Conservation (phyloP, 495 filamentous ascomycete species). For the Penicillium coprophilum region DNA sequence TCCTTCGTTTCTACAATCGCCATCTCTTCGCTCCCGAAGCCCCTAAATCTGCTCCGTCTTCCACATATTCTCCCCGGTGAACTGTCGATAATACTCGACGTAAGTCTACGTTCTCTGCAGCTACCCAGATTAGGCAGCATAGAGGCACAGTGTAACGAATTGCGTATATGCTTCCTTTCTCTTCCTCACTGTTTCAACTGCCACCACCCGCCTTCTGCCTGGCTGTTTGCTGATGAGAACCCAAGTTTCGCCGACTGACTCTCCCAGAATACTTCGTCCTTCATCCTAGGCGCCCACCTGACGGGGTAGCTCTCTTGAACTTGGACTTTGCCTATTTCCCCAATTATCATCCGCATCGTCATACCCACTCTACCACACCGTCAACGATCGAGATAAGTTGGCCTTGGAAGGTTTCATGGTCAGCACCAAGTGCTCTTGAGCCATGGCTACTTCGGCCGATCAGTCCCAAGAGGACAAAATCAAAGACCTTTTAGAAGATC, state of each 20-base stretch:
- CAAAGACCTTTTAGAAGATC: conserved; percentile 33
- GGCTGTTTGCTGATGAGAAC: conserved; percentile 2
- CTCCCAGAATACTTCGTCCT: background rate
- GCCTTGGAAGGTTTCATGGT: background rate
- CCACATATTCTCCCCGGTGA: background rate
- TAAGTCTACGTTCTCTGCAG: background rate
- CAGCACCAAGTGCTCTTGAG: background rate
- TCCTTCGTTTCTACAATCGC: background rate
- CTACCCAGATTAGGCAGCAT: too few species aligned
- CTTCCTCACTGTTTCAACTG: conserved; percentile 1
- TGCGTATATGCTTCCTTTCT: conserved; percentile 1
- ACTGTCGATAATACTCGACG: background rate
- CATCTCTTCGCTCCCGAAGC: background rate
- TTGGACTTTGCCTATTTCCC: background rate
- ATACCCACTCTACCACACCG: background rate
- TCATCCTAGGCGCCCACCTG: background rate
- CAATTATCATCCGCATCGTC: background rate
- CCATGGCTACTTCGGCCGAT: conserved; percentile 14
- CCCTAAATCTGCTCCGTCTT: background rate
- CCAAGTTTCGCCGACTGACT: conserved; percentile 7
- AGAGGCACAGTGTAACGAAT: background rate
- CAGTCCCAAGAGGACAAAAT: conserved; percentile 19
- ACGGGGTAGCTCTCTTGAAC: background rate
- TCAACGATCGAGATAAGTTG: background rate
- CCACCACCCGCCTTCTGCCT: conserved; percentile 7